phyloP scores from a whole-genome alignment of 73 alveolate genomes.

The Stentor roeselii region DNA sequence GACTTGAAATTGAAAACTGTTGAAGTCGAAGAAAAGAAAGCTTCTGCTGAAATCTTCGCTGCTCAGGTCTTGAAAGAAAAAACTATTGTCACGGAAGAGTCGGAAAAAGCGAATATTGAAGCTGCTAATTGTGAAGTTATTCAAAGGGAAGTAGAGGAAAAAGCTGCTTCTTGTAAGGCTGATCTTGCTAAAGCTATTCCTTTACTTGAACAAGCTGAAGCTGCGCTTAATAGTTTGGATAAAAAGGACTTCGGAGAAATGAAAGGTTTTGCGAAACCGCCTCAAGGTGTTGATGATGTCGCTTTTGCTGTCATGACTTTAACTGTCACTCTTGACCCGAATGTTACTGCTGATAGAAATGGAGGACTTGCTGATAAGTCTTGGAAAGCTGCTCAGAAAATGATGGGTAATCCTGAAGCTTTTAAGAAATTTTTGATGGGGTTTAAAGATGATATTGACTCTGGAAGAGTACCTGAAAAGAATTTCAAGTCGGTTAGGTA shows the following conservation, averaged over 20 bases:
- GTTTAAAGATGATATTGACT: slow-evolving; percentile 76
- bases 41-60: slow-evolving; percentile 97
- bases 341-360: slow-evolving; percentile 58
- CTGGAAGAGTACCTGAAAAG: slow-evolving; percentile 56
- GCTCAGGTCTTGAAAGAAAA: slow-evolving; percentile 96
- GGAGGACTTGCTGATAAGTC: slow-evolving; percentile 60
- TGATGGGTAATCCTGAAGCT: slow-evolving; percentile 80
- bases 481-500: slow-evolving; percentile 75
- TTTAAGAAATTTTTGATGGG: slow-evolving; percentile 53
- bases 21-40: slow-evolving; percentile 98
- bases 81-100: slow-evolving; percentile 89
- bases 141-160: slow-evolving; percentile 92
- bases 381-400: slow-evolving; percentile 76
- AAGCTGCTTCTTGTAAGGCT: slow-evolving; percentile 88
- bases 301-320: slow-evolving; percentile 56
- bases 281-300: slow-evolving; percentile 68
- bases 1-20: slow-evolving; percentile 96
- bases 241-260: slow-evolving; percentile 87
- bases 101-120: slow-evolving; percentile 89
- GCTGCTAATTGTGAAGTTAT: slow-evolving; percentile 89
- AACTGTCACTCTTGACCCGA: slow-evolving; percentile 49
- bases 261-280: slow-evolving; percentile 89
- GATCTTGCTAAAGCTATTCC: slow-evolving; percentile 97
- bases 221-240: slow-evolving; percentile 84
- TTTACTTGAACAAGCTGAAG: slow-evolving; percentile 89